Evolutionary conservation across 768 basidiomycete genomes (phyloP).

Genomic region (Amanita inopinata): DNA sequence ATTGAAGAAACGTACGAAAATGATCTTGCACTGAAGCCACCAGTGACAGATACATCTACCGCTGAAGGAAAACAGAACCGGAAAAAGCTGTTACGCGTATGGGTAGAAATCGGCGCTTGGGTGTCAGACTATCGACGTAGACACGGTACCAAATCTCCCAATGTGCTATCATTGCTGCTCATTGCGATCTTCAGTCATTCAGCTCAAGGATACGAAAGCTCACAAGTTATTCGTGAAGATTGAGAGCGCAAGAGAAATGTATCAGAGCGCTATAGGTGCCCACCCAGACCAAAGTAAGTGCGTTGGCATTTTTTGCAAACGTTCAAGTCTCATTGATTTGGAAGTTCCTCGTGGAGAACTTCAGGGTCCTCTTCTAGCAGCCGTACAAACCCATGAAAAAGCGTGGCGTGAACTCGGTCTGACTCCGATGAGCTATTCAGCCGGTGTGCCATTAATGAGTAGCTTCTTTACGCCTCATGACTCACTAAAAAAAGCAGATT

Average conservation of each 20-base stretch:
- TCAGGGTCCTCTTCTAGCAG: constrained; percentile 27
- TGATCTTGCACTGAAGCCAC: constrained; percentile 43
- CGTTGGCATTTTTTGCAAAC: background rate
- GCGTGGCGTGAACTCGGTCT: constrained; percentile 48
- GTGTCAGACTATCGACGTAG: constrained; percentile 44
- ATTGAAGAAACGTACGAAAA: constrained; percentile 24
- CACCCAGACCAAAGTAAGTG: constrained; percentile 68
- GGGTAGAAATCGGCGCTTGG: constrained; percentile 72
- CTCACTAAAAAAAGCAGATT: constrained; percentile 32
- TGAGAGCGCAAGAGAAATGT: constrained; percentile 57
- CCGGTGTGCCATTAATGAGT: constrained; percentile 33
- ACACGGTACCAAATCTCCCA: constrained; percentile 24
- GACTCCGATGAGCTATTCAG: constrained; percentile 55
- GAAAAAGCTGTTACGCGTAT: constrained; percentile 62
- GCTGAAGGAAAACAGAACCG: constrained; percentile 41
- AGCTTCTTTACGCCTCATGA: background rate
- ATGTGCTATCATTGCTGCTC: constrained; percentile 3
- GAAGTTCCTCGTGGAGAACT: constrained; percentile 48
- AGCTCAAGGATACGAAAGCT: constrained; percentile 34
- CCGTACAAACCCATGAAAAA: constrained; percentile 28
- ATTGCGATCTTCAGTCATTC: constrained; percentile 25
- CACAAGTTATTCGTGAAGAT: constrained; percentile 39
- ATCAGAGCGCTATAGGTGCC: constrained; percentile 64
- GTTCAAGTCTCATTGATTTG: constrained; percentile 1
- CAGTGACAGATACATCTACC: constrained; percentile 37